Conservation (phyloP, 495 filamentous ascomycete genomes). For the Neurospora sp. region DNA sequence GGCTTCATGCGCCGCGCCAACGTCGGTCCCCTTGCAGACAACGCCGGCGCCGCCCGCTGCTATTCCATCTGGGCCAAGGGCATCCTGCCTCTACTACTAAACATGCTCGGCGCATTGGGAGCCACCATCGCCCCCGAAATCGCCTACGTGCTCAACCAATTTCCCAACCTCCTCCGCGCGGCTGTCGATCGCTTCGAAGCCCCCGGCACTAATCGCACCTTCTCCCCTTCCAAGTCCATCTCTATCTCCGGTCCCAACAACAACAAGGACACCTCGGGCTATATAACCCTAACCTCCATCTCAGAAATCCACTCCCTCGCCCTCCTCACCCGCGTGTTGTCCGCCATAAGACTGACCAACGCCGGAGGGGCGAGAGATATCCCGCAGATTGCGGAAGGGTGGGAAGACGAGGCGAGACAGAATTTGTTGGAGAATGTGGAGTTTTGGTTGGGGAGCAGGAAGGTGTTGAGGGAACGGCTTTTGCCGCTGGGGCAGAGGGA, state of each 20-base stretch:
- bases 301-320: conserved; percentile 70
- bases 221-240: too few species aligned
- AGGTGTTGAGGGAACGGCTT: conserved; percentile 54
- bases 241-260: neutral
- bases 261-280: conserved; percentile 17
- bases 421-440: conserved; percentile 67
- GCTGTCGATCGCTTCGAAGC: conserved; percentile 52
- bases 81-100: conserved; percentile 80
- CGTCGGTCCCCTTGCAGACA: conserved; percentile 56
- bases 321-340: conserved; percentile 58
- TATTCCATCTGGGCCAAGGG: conserved; percentile 85
- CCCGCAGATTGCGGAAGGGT: conserved; percentile 49
- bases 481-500: conserved; percentile 64
- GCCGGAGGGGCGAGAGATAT: conserved; percentile 42
- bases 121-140: conserved; percentile 72
- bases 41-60: conserved; percentile 44
- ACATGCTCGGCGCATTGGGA: conserved; percentile 74
- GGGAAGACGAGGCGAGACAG: conserved; percentile 46
- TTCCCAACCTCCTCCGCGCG: conserved; percentile 59
- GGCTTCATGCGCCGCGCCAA: conserved; percentile 57
- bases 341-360: conserved; percentile 49
- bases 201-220: too few species aligned
- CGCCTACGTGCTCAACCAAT: conserved; percentile 75
- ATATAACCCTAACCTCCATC: conserved; percentile 58
- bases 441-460: conserved; percentile 54